Evolutionary conservation across 2,329 filamentous ascomycete species (phyloP).

Genomic region (Colletotrichum limetticola): DNA sequence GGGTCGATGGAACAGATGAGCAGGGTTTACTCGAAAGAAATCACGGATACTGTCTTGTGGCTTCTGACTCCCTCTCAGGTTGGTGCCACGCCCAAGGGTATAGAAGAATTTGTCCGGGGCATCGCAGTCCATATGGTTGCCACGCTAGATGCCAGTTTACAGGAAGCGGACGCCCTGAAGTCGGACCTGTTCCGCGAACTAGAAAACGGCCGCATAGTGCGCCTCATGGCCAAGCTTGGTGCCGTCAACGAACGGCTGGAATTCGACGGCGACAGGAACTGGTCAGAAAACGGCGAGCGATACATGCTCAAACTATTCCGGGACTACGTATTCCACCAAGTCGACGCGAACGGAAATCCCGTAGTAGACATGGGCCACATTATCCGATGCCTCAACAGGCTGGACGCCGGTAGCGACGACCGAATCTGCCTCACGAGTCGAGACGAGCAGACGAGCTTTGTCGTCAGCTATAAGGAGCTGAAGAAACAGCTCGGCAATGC

Average conservation of each 20-base stretch:
- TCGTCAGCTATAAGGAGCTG: constrained; percentile 91
- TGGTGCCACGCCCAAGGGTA: constrained; percentile 70
- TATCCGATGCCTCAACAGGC: constrained; percentile 85
- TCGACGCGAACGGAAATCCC: constrained; percentile 84
- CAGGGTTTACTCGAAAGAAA: constrained; percentile 79
- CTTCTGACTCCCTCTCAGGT: constrained; percentile 75
- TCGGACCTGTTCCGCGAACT: constrained; percentile 82
- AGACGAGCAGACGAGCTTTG: constrained; percentile 89
- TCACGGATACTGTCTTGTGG: constrained; percentile 85
- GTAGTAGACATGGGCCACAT: constrained; percentile 91
- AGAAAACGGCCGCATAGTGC: constrained; percentile 88
- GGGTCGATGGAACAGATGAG: constrained; percentile 81
- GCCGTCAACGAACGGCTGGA: constrained; percentile 92
- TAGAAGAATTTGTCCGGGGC: constrained; percentile 81
- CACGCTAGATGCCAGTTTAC: constrained; percentile 82
- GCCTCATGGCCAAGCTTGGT: constrained; percentile 84
- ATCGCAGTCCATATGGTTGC: constrained; percentile 83
- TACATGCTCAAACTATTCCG: constrained; percentile 95
- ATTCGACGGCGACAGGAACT: constrained; percentile 78
- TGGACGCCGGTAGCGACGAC: constrained; percentile 91
- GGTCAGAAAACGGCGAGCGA: constrained; percentile 92
- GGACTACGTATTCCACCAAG: constrained; percentile 97
- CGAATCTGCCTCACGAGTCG: constrained; percentile 86
- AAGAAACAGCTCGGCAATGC: constrained; percentile 71
- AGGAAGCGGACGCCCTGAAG: constrained; percentile 79